A percentile compares a stretch with the other conserved stretches of the same genome.
Conservation (phyloP, 2,329 filamentous ascomycete species). For the Phoma sp. region DNA sequence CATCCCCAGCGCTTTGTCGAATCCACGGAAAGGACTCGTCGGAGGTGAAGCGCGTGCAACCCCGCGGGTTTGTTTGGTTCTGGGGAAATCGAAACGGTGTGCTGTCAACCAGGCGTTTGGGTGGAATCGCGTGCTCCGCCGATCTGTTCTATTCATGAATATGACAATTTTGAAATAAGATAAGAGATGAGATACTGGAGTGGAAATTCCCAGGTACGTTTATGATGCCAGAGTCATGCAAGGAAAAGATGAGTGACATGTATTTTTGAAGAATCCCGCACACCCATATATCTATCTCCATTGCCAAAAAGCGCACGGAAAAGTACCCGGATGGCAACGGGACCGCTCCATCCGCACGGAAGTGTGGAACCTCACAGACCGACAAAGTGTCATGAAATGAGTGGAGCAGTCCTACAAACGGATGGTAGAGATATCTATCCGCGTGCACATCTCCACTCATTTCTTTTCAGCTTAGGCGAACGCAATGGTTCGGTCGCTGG, state of each 20-base stretch:
- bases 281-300: neutral
- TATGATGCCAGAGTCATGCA: too few species aligned
- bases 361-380: neutral
- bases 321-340: slow-evolving; percentile 15
- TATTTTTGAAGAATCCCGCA: neutral
- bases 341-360: neutral
- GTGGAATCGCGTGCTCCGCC: slow-evolving; percentile 9
- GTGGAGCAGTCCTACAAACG: neutral
- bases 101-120: slow-evolving; percentile 16
- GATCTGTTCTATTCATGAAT: neutral
- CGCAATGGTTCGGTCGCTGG: too few species aligned
- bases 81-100: slow-evolving; percentile 10
- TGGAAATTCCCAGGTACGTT: too few species aligned
- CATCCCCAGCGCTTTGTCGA: neutral
- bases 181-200: neutral
- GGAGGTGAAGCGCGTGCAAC: slow-evolving; percentile 9
- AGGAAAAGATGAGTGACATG: neutral
- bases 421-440: too few species aligned
- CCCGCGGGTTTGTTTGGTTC: slow-evolving; percentile 22
- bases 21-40: slow-evolving; percentile 5
- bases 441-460: too few species aligned
- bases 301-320: slow-evolving; percentile 3
- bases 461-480: too few species aligned
- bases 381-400: neutral
- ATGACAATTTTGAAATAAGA: slow-evolving; percentile 1